Evolutionary conservation across 2,329 filamentous ascomycete species (phyloP), one percentile per base, ranked within the genome.

Genomic region (Alternaria brassicae): DNA sequence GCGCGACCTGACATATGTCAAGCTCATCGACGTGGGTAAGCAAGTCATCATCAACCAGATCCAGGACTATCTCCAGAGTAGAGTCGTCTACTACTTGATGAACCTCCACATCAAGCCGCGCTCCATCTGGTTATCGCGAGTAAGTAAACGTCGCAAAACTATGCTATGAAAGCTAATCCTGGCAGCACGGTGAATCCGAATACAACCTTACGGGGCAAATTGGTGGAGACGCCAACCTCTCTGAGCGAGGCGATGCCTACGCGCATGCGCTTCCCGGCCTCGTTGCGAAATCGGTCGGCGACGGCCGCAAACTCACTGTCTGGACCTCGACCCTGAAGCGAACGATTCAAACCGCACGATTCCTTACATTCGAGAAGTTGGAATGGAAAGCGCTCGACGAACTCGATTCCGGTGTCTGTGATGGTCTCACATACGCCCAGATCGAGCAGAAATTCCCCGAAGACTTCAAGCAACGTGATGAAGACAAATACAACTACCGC

Each of bases 401-500:
- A 81, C 89, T 99, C 36, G 95, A 99, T 78, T 93, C 92, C 1
- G 95, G 95, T 50, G 92, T 98, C 47, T 99, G 95, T 80, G 95
- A 99, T 72, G 93, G 94, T 54, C 88, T 98, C 77, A 99, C 95
- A 1, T 97, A 97, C 77, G 91, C 92, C 72, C 91, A 99, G 76
- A 98, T 99, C 75, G 92, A 95, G 72, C 88, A 96, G 72, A 82
- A 86, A 54, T 98, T 92, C 76, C 95, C 95, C 0, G 93, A 97
- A 68, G 95, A 99, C 81, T 99, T 99, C 81, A 88, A 89, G 49
- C 93, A 94, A 32, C 92, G 95, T 63, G 95, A 99, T 78, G 92
- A 97, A 68, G 95, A 99, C 84, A 99, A 99, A 80, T 98, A 98
- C 86, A 98, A 99, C 82, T 99, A 99, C 81, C 92, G 95, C 57